These are phyloP conservation scores for Cyathus pygmaeus DNA, from an alignment of 1,284 basidiomycete genomes.

Conservation along the genomic window DNA sequence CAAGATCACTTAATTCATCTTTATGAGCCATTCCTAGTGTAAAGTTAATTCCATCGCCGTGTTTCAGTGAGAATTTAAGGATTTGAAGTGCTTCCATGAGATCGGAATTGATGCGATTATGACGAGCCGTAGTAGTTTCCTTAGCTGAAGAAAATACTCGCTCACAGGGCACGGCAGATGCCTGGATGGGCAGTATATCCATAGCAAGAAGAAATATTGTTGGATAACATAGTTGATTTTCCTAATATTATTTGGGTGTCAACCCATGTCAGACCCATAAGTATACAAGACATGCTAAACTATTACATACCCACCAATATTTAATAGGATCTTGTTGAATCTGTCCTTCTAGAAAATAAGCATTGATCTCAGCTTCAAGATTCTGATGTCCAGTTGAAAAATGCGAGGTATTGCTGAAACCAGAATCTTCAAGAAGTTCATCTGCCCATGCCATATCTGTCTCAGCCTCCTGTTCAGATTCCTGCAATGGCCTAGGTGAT, in stretches of 20 bases:
- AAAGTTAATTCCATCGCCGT: slow-evolving; percentile 13
- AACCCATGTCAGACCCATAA: background rate
- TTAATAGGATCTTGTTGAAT: background rate
- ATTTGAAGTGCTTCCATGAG: slow-evolving; percentile 36
- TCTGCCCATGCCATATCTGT: background rate
- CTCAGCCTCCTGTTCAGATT: background rate
- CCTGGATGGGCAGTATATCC: slow-evolving; percentile 26
- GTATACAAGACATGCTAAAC: too few relatives aligned
- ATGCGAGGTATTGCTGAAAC: background rate
- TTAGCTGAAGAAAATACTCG: slow-evolving; percentile 27
- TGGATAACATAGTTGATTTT: slow-evolving; percentile 14
- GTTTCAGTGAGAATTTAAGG: slow-evolving; percentile 22
- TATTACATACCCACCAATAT: background rate
- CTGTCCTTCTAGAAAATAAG: background rate
- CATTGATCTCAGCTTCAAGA: background rate
- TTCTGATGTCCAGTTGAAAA: background rate
- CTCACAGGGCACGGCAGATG: slow-evolving; percentile 26
- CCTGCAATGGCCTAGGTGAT: background rate
- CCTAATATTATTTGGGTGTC: slow-evolving; percentile 1
- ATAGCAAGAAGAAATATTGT: slow-evolving; percentile 16
- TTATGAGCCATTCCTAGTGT: slow-evolving; percentile 5
- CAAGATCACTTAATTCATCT: background rate
- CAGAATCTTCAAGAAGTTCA: background rate
- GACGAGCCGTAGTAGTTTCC: slow-evolving; percentile 18
- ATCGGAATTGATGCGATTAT: slow-evolving; percentile 15